Base-by-base conservation (phyloP, 2,329 filamentous ascomycete species). In the Colletotrichum simmondsii region DNA sequence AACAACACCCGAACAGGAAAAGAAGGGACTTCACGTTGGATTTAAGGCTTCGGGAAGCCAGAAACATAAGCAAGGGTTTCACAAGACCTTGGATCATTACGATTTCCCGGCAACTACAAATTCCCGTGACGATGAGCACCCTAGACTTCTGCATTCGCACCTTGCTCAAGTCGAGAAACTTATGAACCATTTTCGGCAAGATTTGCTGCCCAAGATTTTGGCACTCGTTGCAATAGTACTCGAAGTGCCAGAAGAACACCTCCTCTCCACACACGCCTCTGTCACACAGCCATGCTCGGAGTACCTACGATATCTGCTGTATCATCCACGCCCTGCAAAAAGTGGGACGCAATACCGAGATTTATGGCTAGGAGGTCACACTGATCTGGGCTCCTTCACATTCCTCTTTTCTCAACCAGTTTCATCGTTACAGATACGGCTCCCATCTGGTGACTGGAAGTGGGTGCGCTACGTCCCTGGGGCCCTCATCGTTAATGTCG, bases 361-460 rank as follows among this genome's bases (percentile, higher is more conserved):
- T 19, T 22, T 59, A 3, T 79, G 75, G 75, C 73, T 76, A 1
- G 73, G 76, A 8, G 77, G 76, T 0, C 87, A 89, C 76, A 89
- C 87, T 0, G 87, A 90, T 74, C 81, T 88, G 14, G 87, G 87
- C 0, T 86, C 83, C 0, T 78, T 89, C 5, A 89, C 87, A 2
- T 80, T 89, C n/a, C 83, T 89, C 1, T 89, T 88, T 80, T 83
- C 85, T 7, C 87, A 89, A 71, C 85, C 86, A 3, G 85, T 89
- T 12, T 85, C 87, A 0, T 86, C 85, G 2, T 80, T 89, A 19
- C 87, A 89, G 75, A 86, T 89, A 58, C 83, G 81, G 35, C 78
- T 75, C 2, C 63, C 54, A 3, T 74, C 75, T 5, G 84, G 82
- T 0, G 77, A 83, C 12, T 87, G 85, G 85, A 82, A 83, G 68